A percentile compares a stretch with the other conserved stretches of the same genome.
Evolutionary conservation across 176 grass and related monocot species (phyloP).

Genomic region (Oryza rufipogon): DNA sequence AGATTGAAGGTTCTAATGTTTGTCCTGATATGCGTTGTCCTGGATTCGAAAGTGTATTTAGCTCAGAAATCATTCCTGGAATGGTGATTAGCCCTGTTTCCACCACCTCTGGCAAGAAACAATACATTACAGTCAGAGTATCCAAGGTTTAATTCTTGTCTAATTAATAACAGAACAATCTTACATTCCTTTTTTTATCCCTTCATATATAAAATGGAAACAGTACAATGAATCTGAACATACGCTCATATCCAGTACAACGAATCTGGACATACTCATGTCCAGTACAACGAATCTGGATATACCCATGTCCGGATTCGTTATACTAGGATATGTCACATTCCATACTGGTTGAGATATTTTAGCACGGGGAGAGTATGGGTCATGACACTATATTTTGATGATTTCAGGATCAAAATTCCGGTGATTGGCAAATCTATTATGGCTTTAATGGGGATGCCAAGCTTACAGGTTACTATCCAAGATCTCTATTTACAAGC

Average conservation of each 20-base stretch:
- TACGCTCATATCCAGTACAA: no score
- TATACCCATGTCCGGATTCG: no score
- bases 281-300: no score
- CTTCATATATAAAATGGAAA: no score
- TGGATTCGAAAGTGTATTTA: background rate
- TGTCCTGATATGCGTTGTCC: background rate
- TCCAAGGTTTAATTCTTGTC: background rate
- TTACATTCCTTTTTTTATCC: no score
- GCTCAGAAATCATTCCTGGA: background rate
- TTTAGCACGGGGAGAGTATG: no score
- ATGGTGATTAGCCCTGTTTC: slow-evolving; percentile 5
- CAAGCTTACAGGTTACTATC: background rate
- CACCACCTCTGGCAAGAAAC: no score
- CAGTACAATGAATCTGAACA: no score
- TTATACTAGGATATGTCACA: no score
- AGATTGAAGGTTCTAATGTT: background rate
- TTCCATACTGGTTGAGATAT: no score
- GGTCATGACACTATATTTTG: background rate
- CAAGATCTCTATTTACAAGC: background rate
- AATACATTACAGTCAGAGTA: background rate
- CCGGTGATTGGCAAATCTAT: slow-evolving; percentile 3
- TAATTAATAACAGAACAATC: background rate
- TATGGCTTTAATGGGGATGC: slow-evolving; percentile 16
- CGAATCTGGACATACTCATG: no score
- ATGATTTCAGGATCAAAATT: background rate